phyloP scores from a whole-genome alignment of 148 eudicot species.

The Silene conica region DNA sequence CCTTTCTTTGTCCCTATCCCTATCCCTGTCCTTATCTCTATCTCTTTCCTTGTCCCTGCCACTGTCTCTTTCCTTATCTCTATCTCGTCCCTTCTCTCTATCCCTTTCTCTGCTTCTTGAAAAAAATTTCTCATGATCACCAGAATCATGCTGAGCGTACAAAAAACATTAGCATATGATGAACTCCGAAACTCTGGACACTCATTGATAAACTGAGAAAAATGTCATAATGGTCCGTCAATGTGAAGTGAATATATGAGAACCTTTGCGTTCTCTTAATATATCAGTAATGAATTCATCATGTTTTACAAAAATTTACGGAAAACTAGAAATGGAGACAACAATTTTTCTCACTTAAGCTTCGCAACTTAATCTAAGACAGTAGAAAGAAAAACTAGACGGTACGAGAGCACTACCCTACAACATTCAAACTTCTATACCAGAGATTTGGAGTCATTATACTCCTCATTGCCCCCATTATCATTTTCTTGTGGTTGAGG shows the following conservation, averaged over 20 bases:
- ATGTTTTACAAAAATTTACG: background rate
- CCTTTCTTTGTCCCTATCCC: constrained; percentile 29
- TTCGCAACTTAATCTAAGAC: constrained; percentile 5
- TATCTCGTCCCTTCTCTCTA: constrained; percentile 31
- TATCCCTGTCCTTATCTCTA: constrained; percentile 34
- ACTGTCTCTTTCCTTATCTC: constrained; percentile 35
- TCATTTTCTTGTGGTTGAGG: constrained; percentile 37
- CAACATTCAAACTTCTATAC: constrained; percentile 26
- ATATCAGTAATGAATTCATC: background rate
- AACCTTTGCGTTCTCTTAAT: background rate
- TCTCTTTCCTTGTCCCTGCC: constrained; percentile 37
- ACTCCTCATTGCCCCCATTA: constrained; percentile 37
- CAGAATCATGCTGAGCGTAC: constrained; percentile 48
- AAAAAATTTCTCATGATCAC: constrained; percentile 51
- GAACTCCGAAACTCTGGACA: background rate
- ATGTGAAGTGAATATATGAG: background rate
- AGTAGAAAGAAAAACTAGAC: background rate
- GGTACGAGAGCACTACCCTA: background rate
- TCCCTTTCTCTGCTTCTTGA: constrained; percentile 50
- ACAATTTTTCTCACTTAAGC: background rate
- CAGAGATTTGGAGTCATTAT: constrained; percentile 45
- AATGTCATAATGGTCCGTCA: background rate
- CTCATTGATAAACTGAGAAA: background rate
- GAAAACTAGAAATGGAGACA: background rate
- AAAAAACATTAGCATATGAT: constrained; percentile 5